These are phyloP conservation scores for Vaccinium darrowii DNA, from an alignment of 148 eudicot species.

Conservation along the genomic window DNA sequence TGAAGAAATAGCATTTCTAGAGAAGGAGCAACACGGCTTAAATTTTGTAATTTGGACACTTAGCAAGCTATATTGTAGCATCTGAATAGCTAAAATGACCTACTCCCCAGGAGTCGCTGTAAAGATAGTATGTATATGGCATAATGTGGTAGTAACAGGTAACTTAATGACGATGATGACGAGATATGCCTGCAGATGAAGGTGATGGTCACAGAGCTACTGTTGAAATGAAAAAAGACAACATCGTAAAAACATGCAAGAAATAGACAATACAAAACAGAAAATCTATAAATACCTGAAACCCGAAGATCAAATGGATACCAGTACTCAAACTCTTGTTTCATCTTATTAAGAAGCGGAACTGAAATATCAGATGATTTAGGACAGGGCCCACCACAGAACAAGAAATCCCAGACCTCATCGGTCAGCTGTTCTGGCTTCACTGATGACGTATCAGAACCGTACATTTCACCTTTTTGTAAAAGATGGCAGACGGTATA, in stretches of 20 bases:
- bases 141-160: background rate
- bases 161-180: background rate
- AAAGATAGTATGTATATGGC: background rate
- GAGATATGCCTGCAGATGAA: too few species aligned
- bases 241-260: background rate
- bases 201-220: background rate
- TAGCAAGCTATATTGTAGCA: background rate
- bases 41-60: background rate
- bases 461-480: conserved; percentile 83
- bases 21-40: background rate
- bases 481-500: conserved; percentile 81
- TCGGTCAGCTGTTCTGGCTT: conserved; percentile 82
- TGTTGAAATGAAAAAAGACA: background rate
- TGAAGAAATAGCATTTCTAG: conserved; percentile 8
- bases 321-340: conserved; percentile 91
- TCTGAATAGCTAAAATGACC: background rate
- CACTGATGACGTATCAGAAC: conserved; percentile 41
- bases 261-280: background rate
- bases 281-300: conserved; percentile 69
- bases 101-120: background rate
- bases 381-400: conserved; percentile 64
- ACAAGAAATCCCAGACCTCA: conserved; percentile 88
- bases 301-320: conserved; percentile 95
- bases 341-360: conserved; percentile 63
- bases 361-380: conserved; percentile 48